phyloP scores from a whole-genome alignment of 768 basidiomycete genomes.

The Trametes coccinea region DNA sequence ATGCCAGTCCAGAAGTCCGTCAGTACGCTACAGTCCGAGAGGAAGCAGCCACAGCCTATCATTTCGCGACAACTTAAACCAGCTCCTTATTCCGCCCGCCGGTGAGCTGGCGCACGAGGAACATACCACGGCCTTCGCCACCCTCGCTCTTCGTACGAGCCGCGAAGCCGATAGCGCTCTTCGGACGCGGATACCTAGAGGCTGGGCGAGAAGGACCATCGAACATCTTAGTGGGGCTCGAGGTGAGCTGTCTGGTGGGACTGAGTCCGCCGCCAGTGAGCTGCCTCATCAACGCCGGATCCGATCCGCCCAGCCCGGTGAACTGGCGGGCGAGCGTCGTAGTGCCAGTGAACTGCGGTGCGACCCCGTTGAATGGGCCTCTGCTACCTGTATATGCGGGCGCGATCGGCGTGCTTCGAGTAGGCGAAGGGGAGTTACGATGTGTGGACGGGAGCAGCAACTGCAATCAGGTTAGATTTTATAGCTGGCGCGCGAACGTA shows the following conservation, averaged over 20 bases:
- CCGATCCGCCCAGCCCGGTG: conserved; percentile 54
- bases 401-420: conserved; percentile 44
- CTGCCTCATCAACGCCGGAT: conserved; percentile 45
- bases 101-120: conserved; percentile 77
- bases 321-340: conserved; percentile 77
- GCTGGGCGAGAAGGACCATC: conserved; percentile 40
- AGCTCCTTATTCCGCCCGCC: conserved; percentile 41
- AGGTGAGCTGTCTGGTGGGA: conserved; percentile 62
- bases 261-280: conserved; percentile 68
- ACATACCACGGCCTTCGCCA: conserved; percentile 75
- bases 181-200: conserved; percentile 59
- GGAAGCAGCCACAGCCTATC: neutral
- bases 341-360: conserved; percentile 64
- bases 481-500: neutral
- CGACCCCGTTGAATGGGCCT: conserved; percentile 35
- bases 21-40: conserved; percentile 14
- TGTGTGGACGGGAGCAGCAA: conserved; percentile 53
- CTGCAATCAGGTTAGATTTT: conserved; percentile 36
- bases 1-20: conserved; percentile 7
- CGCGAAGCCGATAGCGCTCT: conserved; percentile 70
- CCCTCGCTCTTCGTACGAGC: conserved; percentile 42
- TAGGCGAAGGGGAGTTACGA: conserved; percentile 57
- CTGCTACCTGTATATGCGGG: conserved; percentile 46
- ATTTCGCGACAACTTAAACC: neutral
- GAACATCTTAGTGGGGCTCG: conserved; percentile 73